A percentile compares a stretch with the other conserved stretches of the same genome.
phyloP scores from a whole-genome alignment of 768 basidiomycete species.

The Dictyophora rubrovolvata region DNA sequence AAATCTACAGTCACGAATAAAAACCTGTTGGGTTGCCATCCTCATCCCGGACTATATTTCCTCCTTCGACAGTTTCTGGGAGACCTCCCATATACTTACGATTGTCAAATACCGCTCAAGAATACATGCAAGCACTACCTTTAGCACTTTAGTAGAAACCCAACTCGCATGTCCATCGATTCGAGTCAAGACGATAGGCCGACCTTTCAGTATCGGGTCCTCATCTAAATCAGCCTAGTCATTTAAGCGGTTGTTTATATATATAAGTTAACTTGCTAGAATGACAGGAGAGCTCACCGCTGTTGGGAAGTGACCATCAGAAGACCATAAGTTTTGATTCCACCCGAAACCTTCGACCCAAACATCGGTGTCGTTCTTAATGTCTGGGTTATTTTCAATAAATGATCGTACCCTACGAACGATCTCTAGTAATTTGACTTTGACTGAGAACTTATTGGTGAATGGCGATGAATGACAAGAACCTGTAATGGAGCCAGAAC shows the following conservation, averaged over 20 bases:
- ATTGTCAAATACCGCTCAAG: background rate
- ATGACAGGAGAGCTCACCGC: constrained; percentile 37
- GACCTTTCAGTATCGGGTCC: constrained; percentile 55
- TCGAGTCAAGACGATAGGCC: constrained; percentile 63
- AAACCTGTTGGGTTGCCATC: constrained; percentile 61
- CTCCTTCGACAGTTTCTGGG: constrained; percentile 59
- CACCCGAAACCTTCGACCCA: constrained; percentile 90
- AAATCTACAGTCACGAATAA: constrained; percentile 12
- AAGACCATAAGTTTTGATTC: constrained; percentile 81
- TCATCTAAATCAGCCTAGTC: constrained; percentile 61
- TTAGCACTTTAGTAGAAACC: constrained; percentile 70
- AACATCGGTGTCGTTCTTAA: constrained; percentile 36
- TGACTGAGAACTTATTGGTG: background rate
- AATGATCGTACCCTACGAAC: constrained; percentile 49
- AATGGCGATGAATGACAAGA: constrained; percentile 1
- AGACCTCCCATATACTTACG: constrained; percentile 44
- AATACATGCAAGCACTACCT: constrained; percentile 10
- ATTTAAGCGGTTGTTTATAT: background rate
- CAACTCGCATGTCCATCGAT: constrained; percentile 82
- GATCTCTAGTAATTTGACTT: constrained; percentile 36
- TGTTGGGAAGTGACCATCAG: constrained; percentile 50
- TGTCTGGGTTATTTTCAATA: constrained; percentile 46
- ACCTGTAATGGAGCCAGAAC: constrained; percentile 53
- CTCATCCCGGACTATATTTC: constrained; percentile 58
- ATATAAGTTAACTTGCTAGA: background rate